These are phyloP conservation scores for Chaetomidium leptoderma DNA, from an alignment of 495 filamentous ascomycete species.

Conservation along the genomic window DNA sequence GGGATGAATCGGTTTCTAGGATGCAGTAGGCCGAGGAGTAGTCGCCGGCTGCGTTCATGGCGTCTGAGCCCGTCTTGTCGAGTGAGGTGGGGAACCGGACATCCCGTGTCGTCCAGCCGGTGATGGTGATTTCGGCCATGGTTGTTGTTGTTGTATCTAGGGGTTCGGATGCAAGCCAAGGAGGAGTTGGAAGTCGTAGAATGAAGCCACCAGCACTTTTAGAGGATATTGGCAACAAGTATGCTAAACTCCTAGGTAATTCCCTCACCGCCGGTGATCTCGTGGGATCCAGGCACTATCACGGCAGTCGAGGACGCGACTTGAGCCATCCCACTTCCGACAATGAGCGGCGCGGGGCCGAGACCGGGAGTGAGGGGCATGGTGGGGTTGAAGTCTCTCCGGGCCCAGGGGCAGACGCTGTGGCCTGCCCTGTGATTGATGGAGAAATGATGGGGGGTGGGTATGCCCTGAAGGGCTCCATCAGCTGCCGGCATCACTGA, in stretches of 20 bases:
- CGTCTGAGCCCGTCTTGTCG: constrained; percentile 92
- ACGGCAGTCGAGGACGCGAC: not conserved
- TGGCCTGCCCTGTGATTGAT: constrained; percentile 32
- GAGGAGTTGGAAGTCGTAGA: not conserved
- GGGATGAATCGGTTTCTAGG: constrained; percentile 69
- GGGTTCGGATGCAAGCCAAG: not conserved
- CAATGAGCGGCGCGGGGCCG: constrained; percentile 3
- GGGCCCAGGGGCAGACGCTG: not conserved
- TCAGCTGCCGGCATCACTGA: not conserved
- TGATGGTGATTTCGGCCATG: constrained; percentile 71
- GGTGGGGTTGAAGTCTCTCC: constrained; percentile 16
- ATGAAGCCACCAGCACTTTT: not conserved
- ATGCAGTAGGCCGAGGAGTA: constrained; percentile 94
- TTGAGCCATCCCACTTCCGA: not conserved
- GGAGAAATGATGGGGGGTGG: constrained; percentile 29
- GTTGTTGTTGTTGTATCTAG: not conserved
- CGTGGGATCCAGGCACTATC: not conserved
- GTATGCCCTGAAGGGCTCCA: not conserved
- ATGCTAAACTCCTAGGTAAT: not conserved
- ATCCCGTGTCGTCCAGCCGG: constrained; percentile 72
- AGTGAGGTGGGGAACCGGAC: constrained; percentile 93
- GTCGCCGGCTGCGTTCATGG: constrained; percentile 94
- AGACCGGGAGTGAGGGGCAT: constrained; percentile 19
- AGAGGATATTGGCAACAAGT: not conserved
- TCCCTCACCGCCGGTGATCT: not conserved